These are phyloP conservation scores for Paragyromitra xinjiangensis DNA, from an alignment of 495 filamentous ascomycete species.

Conservation along the genomic window DNA sequence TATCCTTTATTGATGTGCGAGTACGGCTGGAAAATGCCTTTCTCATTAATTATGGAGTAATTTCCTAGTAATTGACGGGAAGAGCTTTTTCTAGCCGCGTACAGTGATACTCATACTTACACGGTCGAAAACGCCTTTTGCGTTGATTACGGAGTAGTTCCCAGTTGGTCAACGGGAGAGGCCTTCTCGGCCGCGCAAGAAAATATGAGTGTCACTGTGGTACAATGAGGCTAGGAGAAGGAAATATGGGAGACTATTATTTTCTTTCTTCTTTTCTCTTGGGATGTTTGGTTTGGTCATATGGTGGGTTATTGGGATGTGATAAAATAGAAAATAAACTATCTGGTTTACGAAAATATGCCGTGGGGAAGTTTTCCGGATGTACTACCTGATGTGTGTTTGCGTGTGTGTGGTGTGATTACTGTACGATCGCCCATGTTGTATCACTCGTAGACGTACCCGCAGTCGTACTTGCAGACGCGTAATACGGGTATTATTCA, in stretches of 20 bases:
- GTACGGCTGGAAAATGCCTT: background rate
- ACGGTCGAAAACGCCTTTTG: background rate
- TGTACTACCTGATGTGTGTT: background rate
- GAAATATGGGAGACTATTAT: constrained; percentile 22
- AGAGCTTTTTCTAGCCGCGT: background rate
- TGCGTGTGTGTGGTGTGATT: background rate
- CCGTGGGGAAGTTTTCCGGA: background rate
- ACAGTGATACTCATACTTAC: constrained; percentile 9
- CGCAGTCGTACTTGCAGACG: constrained; percentile 1
- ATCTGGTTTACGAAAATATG: constrained; percentile 3
- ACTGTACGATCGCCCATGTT: constrained; percentile 3
- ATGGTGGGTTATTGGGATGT: constrained; percentile 18
- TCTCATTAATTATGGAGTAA: constrained; percentile 29
- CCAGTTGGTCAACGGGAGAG: constrained; percentile 4
- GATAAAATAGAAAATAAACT: constrained; percentile 32
- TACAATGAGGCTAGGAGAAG: background rate
- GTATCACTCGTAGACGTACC: constrained; percentile 16
- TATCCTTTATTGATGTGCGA: background rate
- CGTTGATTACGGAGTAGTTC: constrained; percentile 18
- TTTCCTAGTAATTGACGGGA: constrained; percentile 12
- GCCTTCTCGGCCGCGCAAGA: background rate
- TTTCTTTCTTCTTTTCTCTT: background rate
- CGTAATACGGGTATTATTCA: constrained; percentile 25
- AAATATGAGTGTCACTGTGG: background rate
- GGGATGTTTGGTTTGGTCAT: background rate